A percentile compares a stretch with the other conserved stretches of the same genome.
phyloP scores from a whole-genome alignment of 345 rosid species.

The Firmiana major region DNA sequence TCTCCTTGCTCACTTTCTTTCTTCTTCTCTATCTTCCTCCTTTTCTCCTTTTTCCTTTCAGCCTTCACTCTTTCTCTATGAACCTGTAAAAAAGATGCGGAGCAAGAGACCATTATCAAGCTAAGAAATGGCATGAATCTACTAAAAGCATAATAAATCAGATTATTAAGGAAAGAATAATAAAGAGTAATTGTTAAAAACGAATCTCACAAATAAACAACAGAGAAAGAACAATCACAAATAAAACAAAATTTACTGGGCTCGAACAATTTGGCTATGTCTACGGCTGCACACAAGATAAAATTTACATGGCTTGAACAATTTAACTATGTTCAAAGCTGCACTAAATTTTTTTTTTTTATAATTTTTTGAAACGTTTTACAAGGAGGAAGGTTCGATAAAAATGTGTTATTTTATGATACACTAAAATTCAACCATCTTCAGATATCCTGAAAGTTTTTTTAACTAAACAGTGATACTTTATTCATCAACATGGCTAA shows the following conservation, averaged over 20 bases:
- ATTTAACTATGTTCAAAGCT: no score
- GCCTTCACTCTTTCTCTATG: not conserved
- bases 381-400: no score
- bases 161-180: not conserved
- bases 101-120: not conserved
- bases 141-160: not conserved
- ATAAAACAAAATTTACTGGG: no score
- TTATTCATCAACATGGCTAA: not conserved
- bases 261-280: no score
- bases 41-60: conserved; percentile 1
- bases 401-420: not conserved
- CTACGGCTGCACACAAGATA: no score
- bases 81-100: not conserved
- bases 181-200: no score
- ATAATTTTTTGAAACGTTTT: no score
- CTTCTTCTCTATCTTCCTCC: not conserved
- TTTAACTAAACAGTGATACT: not conserved
- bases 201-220: no score
- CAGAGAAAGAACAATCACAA: no score
- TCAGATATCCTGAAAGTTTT: not conserved
- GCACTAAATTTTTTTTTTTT: no score
- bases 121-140: not conserved
- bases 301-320: no score
- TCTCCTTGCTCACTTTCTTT: conserved; percentile 2
- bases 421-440: not conserved